Base-by-base conservation (phyloP, 495 filamentous ascomycete species). In the Aspergillus nanangensis region DNA sequence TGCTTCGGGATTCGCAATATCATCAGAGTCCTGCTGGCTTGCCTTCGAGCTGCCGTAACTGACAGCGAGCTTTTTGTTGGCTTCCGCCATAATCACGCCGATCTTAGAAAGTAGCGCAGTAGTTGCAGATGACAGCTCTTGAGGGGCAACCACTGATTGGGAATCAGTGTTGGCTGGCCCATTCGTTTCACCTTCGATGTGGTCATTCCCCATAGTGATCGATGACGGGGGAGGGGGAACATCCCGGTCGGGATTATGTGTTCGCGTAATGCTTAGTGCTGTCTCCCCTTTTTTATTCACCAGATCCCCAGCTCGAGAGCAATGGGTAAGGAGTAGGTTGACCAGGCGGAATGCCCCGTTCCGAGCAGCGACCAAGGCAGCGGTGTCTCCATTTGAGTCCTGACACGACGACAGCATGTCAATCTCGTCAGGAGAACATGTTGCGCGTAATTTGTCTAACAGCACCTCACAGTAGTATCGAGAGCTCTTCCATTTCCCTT, bases 381-480 rank as follows among this genome's bases (percentile, higher is more conserved):
- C 89, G 0, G 93, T 96, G 57, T 97, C 90, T 20, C 90, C 92
- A 31, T 86, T 79, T 13, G 80, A 65, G 61, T 98, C 92, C 56
- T 88, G 86, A 17, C 72, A 96, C 76, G 34, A 95, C 58, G 72
- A 44, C 24, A 71, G 17, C 86, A 74, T 61, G 38, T 86, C 82
- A 15, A 96, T 76, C 38, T 88, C 82, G 44, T 83, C 78, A 14
- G 78, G 75, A 8, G 80, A 72, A 41, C 78, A 77, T 1, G 78
- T 74, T 51, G 90, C 83, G 44, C 78, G 75, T 19, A 98, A 71
- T 63, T 84, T 91, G 62, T 91, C 86, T 22, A 96, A 74, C n/a
- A 96, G 76, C 42, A 85, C 80, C 57, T 96, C 91, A 24, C 95
- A 79, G 61, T 98, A 98, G 58, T 97, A 96, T 13, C 87, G 80